phyloP scores from a whole-genome alignment of 169 alveolate genomes.

The Blepharisma undulans region DNA sequence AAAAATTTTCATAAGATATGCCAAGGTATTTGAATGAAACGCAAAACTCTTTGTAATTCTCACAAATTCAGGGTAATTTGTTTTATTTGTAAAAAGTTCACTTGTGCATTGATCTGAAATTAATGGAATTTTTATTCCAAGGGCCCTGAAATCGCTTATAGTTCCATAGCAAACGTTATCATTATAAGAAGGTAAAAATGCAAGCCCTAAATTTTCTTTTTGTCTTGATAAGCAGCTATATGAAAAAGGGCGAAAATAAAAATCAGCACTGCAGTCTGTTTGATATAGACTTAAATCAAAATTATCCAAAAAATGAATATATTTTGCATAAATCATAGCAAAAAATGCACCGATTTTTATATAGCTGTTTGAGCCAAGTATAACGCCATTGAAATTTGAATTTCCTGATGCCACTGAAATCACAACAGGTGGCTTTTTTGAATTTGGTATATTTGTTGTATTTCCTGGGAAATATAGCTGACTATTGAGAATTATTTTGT shows the following conservation, averaged over 20 bases:
- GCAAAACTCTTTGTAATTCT: neutral
- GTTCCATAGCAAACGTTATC: neutral
- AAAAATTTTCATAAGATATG: neutral
- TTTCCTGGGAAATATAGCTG: neutral
- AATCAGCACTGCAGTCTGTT: constrained; percentile 1
- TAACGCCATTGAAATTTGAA: neutral
- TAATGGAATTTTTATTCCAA: neutral
- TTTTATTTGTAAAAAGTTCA: neutral
- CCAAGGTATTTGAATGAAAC: neutral
- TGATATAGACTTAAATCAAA: neutral
- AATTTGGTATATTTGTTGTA: neutral
- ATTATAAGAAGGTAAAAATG: neutral
- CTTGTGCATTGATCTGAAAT: neutral
- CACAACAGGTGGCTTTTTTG: neutral
- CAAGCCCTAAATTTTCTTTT: neutral
- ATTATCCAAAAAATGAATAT: neutral
- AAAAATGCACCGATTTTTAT: neutral
- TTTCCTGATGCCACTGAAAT: neutral
- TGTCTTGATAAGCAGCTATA: neutral
- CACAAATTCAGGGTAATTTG: neutral
- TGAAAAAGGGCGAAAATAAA: neutral
- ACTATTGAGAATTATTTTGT: neutral
- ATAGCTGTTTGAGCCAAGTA: neutral
- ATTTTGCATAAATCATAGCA: neutral
- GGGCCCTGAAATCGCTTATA: neutral